Base-by-base conservation (phyloP, 2,329 filamentous ascomycete genomes). In the Pseudocercospora cruenta region DNA sequence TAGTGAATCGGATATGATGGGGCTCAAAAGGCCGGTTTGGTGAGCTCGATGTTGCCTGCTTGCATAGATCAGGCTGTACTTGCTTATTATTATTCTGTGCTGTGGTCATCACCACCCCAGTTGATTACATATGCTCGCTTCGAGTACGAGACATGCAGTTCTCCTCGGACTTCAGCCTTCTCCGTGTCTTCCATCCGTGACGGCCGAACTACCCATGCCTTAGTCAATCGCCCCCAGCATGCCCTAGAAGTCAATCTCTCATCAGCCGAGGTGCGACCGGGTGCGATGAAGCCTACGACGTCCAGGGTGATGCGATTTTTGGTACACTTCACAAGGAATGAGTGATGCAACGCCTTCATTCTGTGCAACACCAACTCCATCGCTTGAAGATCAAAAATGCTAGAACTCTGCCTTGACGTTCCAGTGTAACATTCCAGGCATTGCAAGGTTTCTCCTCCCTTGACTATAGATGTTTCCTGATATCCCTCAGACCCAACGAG, bases 401-500 rank as follows among this genome's bases (percentile, higher is more conserved):
- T 51, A 26, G 47, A 21, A 51, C n/a, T 22, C 19, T 6, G 47
- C 19, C 47, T 5, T 51, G 4, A 19, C 39, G 14, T 43, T 43
- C 39, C 16, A 43, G 9, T 53, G 4, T 14, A 53, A 10, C 5
- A 21, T 22, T 24, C 19, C 1, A 21, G 47, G 9, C 47, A 51
- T 39, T n/a, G 36, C 36, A 39, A 39, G n/a, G 14, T n/a, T 9
- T 7, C 22, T 4, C 24, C 14, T 4, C 14, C 19, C 2, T 16
- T n/a, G 9, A n/a, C 58, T 39, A 61, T 72, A 77, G 73, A 49
- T 73, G 73, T 60, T 76, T 71, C 59, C 69, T 70, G 59, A 78
- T 76, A 60, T 78, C 73, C 12, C 72, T 68, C 64, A 77, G 55
- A 49, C 74, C 74, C 21, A 74, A 65, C 14, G 72, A 60, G 19